phyloP scores from a whole-genome alignment of 192 early-diverging fungal genomes.

The Jimgerdemannia lactiflua region DNA sequence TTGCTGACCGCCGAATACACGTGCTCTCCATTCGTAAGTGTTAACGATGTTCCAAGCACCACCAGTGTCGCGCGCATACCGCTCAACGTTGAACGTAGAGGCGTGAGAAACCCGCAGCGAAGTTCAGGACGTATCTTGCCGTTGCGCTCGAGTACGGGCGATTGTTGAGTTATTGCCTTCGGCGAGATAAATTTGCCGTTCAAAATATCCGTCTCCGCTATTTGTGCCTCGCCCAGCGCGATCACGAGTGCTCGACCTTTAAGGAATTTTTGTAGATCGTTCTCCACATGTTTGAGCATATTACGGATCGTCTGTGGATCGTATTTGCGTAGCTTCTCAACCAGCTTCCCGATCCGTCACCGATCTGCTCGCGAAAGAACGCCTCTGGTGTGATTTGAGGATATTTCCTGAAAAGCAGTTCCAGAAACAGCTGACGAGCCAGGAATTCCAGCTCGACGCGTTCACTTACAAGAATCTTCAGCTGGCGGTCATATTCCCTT shows the following conservation, averaged over 20 bases:
- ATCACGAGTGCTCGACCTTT: neutral
- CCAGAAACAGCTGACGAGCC: constrained; percentile 24
- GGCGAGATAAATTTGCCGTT: no score
- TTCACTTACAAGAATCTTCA: constrained; percentile 16
- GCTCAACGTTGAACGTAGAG: no score
- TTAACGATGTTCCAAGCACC: no score
- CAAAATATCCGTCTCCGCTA: no score
- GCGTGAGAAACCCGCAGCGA: no score
- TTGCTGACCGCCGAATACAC: no score
- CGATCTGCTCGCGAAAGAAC: constrained; percentile 27
- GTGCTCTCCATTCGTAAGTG: no score
- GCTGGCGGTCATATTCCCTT: neutral
- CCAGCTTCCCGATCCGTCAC: constrained; percentile 17
- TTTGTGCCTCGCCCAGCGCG: neutral
- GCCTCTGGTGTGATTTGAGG: constrained; percentile 12
- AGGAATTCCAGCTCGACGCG: constrained; percentile 26
- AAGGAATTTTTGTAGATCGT: constrained; percentile 9
- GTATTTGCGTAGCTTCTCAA: constrained; percentile 9
- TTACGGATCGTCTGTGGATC: constrained; percentile 7
- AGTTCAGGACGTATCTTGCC: no score
- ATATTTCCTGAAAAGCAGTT: constrained; percentile 21
- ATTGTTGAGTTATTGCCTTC: no score
- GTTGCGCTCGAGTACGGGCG: no score
- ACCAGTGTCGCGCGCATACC: no score
- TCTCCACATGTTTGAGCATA: constrained; percentile 11